Evolutionary conservation across 495 filamentous ascomycete species (phyloP).

Genomic region (Sordaria brevicollis): DNA sequence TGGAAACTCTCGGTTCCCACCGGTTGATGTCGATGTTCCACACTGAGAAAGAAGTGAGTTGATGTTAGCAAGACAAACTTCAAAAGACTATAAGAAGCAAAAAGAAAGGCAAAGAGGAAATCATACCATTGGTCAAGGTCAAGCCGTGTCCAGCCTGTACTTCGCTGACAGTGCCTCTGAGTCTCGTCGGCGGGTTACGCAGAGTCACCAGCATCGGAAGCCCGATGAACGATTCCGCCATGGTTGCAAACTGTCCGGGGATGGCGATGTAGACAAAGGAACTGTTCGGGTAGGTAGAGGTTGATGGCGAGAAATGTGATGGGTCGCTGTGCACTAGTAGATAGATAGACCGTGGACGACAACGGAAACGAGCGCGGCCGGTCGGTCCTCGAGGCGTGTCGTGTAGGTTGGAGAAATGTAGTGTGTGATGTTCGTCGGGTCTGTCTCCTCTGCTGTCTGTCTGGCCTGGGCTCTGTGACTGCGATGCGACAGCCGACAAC

Average conservation of each 20-base stretch:
- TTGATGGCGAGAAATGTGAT: neutral
- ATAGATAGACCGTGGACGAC: neutral
- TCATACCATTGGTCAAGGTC: slow-evolving; percentile 69
- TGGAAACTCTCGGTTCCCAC: slow-evolving; percentile 25
- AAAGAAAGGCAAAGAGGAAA: neutral
- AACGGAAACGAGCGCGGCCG: neutral
- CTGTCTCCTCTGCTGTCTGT: neutral
- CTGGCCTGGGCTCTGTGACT: neutral
- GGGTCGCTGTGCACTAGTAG: neutral
- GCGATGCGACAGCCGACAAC: neutral
- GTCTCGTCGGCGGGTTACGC: slow-evolving; percentile 49
- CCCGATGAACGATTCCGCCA: slow-evolving; percentile 57
- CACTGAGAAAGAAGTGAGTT: slow-evolving; percentile 4
- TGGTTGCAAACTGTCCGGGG: slow-evolving; percentile 4
- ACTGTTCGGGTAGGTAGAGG: neutral
- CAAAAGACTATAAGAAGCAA: neutral
- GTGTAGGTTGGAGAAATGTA: neutral
- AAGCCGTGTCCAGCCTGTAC: slow-evolving; percentile 63
- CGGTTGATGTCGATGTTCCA: slow-evolving; percentile 16
- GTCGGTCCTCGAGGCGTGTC: neutral
- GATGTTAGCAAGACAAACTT: neutral
- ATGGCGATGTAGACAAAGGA: neutral
- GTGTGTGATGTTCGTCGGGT: neutral
- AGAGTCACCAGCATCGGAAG: slow-evolving; percentile 69
- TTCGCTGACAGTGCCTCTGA: slow-evolving; percentile 64